These are phyloP conservation scores for Glonium stellatum DNA, from an alignment of 495 filamentous ascomycete species.

Conservation along the genomic window DNA sequence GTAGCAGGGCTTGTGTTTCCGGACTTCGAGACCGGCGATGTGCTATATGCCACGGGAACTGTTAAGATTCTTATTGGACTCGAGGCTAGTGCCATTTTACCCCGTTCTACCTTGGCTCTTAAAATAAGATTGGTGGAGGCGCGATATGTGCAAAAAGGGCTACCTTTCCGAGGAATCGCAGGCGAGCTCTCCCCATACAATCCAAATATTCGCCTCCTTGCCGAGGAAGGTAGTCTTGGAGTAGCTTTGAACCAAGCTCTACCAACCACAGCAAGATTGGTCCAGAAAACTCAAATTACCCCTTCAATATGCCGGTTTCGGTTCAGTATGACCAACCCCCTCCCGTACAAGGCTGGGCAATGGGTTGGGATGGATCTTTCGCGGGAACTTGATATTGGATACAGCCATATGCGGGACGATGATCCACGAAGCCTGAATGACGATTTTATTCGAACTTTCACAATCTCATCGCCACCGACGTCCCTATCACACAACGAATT, in stretches of 20 bases:
- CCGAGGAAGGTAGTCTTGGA: constrained; percentile 40
- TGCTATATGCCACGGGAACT: constrained; percentile 62
- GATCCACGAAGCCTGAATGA: constrained; percentile 74
- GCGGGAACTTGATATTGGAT: constrained; percentile 60
- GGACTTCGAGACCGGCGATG: constrained; percentile 61
- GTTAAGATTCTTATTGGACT: constrained; percentile 58
- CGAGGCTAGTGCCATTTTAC: constrained; percentile 51
- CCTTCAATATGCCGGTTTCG: constrained; percentile 58
- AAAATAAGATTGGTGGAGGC: constrained; percentile 55
- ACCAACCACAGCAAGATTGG: constrained; percentile 44
- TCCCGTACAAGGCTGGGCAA: constrained; percentile 60
- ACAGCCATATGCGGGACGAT: constrained; percentile 71
- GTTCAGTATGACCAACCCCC: constrained; percentile 40
- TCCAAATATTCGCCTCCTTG: constrained; percentile 51
- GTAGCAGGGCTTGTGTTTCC: constrained; percentile 60
- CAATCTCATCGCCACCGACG: constrained; percentile 54
- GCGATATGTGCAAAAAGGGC: constrained; percentile 53
- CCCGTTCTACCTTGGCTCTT: constrained; percentile 64
- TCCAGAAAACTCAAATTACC: constrained; percentile 50
- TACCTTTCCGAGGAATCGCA: constrained; percentile 57
- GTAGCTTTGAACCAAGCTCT: constrained; percentile 18
- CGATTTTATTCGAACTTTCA: constrained; percentile 76
- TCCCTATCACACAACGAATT: constrained; percentile 43
- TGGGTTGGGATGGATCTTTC: constrained; percentile 68
- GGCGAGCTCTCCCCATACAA: constrained; percentile 66